These are phyloP conservation scores for Zarea fungicola DNA, from an alignment of 2,329 filamentous ascomycete species.

Conservation along the genomic window DNA sequence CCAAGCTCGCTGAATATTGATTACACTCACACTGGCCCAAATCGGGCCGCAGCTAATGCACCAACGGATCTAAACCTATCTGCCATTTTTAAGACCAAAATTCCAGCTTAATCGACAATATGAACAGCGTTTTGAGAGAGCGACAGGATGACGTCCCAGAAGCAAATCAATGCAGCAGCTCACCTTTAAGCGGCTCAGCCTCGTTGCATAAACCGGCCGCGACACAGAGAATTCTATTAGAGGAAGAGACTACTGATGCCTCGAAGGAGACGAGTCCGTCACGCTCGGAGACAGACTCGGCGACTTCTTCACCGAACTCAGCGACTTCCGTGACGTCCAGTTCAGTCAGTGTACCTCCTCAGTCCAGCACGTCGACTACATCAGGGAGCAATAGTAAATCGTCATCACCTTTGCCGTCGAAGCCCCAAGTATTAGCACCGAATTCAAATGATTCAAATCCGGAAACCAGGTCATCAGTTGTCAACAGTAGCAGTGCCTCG, in stretches of 20 bases:
- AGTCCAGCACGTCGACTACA: neutral
- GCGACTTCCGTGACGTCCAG: neutral
- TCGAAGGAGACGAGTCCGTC: neutral
- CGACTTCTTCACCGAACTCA: neutral
- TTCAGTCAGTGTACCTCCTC: neutral
- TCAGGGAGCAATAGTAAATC: neutral
- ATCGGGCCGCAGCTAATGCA: neutral
- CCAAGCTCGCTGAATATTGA: neutral
- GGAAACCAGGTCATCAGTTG: neutral
- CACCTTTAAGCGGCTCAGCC: neutral
- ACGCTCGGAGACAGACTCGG: neutral
- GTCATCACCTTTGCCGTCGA: neutral
- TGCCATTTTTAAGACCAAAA: too few species aligned
- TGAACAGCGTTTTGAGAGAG: neutral
- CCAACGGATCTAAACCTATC: too few species aligned
- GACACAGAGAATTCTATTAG: neutral
- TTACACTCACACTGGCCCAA: conserved; percentile 4
- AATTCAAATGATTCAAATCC: neutral
- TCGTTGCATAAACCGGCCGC: neutral
- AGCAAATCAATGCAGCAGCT: neutral
- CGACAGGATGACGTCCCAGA: neutral
- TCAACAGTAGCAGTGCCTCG: neutral
- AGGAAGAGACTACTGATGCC: neutral
- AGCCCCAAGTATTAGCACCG: neutral
- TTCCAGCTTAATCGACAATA: too few species aligned